A percentile compares a stretch with the other conserved stretches of the same genome.
Evolutionary conservation across 1,284 basidiomycete species (phyloP).

Genomic region (Cryptococcus floricola): DNA sequence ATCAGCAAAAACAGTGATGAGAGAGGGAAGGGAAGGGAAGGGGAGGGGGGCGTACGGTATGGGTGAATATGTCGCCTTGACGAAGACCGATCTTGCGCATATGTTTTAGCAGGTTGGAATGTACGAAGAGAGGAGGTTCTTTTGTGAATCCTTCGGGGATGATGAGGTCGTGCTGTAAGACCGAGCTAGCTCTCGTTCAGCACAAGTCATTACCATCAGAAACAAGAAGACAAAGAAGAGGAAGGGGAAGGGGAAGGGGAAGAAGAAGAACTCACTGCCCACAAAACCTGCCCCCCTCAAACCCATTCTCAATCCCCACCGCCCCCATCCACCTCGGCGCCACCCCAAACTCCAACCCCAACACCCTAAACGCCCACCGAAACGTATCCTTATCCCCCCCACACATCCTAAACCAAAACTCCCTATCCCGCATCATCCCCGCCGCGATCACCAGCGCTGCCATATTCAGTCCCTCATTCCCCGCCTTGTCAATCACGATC

Average conservation of each 20-base stretch:
- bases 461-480: slow-evolving; percentile 51
- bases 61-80: slow-evolving; percentile 38
- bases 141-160: slow-evolving; percentile 18
- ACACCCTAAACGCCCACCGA: slow-evolving; percentile 50
- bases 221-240: too few relatives aligned
- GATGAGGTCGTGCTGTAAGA: slow-evolving; percentile 44
- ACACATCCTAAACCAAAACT: slow-evolving; percentile 52
- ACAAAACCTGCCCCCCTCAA: slow-evolving; percentile 42
- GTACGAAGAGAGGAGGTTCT: slow-evolving; percentile 39
- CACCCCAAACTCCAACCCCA: slow-evolving; percentile 45
- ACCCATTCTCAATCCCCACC: slow-evolving; percentile 27
- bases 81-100: slow-evolving; percentile 23
- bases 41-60: slow-evolving; percentile 41
- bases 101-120: slow-evolving; percentile 53
- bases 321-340: slow-evolving; percentile 50
- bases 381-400: slow-evolving; percentile 52
- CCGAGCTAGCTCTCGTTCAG: slow-evolving; percentile 17
- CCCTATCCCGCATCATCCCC: slow-evolving; percentile 37
- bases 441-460: slow-evolving; percentile 51
- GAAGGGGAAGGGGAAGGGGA: background rate
- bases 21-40: background rate
- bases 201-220: background rate
- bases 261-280: slow-evolving; percentile 47
- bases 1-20: background rate
- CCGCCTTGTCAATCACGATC: slow-evolving; percentile 52